Conservation (phyloP, 805 yeast genomes). For the Hanseniaspora singularis region DNA sequence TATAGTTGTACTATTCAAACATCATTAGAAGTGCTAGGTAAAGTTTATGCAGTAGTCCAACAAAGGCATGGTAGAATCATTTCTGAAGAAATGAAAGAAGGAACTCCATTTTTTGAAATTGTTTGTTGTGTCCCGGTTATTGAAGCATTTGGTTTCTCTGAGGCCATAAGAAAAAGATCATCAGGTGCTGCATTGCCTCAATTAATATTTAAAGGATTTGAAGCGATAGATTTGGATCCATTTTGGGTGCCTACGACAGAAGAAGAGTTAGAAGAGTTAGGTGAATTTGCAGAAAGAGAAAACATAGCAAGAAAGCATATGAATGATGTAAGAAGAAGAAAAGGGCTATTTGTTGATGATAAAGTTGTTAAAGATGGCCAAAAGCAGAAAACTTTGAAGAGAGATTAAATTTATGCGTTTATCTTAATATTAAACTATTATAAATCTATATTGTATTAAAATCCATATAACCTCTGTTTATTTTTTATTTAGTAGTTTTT, state of each 20-base stretch:
- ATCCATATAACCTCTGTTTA: no score
- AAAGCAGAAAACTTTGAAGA: slow-evolving; percentile 80
- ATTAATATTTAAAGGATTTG: slow-evolving; percentile 78
- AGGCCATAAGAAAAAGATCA: slow-evolving; percentile 82
- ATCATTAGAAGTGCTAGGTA: slow-evolving; percentile 84
- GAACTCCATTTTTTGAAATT: slow-evolving; percentile 89
- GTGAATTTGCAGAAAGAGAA: slow-evolving; percentile 84
- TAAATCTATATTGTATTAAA: slow-evolving; percentile 16
- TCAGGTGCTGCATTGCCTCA: slow-evolving; percentile 98
- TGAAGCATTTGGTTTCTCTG: slow-evolving; percentile 93
- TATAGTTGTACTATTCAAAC: slow-evolving; percentile 93
- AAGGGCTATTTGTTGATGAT: slow-evolving; percentile 82
- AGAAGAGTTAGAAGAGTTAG: slow-evolving; percentile 86
- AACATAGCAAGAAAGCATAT: slow-evolving; percentile 81
- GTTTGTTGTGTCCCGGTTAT: slow-evolving; percentile 80
- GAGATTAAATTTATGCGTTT: slow-evolving; percentile 33
- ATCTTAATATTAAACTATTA: slow-evolving; percentile 21
- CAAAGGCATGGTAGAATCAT: slow-evolving; percentile 72
- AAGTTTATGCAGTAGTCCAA: slow-evolving; percentile 89
- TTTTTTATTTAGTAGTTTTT: no score
- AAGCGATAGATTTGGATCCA: slow-evolving; percentile 81
- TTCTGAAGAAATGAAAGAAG: slow-evolving; percentile 94
- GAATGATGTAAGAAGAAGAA: slow-evolving; percentile 68
- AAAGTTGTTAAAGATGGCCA: slow-evolving; percentile 87
- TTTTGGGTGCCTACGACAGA: slow-evolving; percentile 99